Evolutionary conservation across 2,329 filamentous ascomycete genomes (phyloP).

Genomic region (Fusarium sp.): DNA sequence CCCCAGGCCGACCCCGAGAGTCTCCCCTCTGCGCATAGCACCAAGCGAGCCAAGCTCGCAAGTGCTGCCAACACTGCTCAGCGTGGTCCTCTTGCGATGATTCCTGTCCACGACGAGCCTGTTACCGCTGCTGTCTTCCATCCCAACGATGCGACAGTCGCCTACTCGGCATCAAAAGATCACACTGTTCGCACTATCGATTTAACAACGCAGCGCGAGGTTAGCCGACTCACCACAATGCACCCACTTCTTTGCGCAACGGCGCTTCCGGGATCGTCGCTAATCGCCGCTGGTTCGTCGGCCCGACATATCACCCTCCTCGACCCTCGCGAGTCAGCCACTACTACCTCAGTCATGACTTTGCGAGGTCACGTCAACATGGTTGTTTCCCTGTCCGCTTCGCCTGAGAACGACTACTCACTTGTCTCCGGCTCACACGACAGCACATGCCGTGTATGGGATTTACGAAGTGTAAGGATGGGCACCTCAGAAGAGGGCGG

Average conservation of each 20-base stretch:
- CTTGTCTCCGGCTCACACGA: slow-evolving; percentile 92
- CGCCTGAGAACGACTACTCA: slow-evolving; percentile 78
- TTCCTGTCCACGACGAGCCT: slow-evolving; percentile 77
- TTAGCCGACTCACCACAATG: slow-evolving; percentile 85
- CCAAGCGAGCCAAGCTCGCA: slow-evolving; percentile 81
- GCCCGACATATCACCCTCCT: slow-evolving; percentile 92
- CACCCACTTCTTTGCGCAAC: slow-evolving; percentile 85
- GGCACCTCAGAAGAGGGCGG: slow-evolving; percentile 71
- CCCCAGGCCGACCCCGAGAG: slow-evolving; percentile 78
- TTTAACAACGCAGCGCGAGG: slow-evolving; percentile 80
- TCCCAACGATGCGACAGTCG: slow-evolving; percentile 84
- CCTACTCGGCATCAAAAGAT: slow-evolving; percentile 91
- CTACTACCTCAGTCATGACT: slow-evolving; percentile 86
- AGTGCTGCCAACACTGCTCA: slow-evolving; percentile 66
- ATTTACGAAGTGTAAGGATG: slow-evolving; percentile 78
- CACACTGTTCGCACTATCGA: slow-evolving; percentile 93
- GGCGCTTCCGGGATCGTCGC: slow-evolving; percentile 74
- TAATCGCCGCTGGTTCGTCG: slow-evolving; percentile 80
- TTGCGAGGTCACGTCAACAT: slow-evolving; percentile 88
- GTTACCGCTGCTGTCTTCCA: slow-evolving; percentile 89
- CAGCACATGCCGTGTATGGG: slow-evolving; percentile 93
- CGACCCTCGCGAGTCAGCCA: slow-evolving; percentile 84
- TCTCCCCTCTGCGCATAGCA: slow-evolving; percentile 73
- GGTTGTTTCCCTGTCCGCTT: slow-evolving; percentile 63
- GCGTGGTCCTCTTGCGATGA: slow-evolving; percentile 81